Percentiles rank a stretch among this genome's conserved stretches.
These are phyloP conservation scores for Plasmodium chabaudi DNA, from an alignment of 169 alveolate species.

Conservation along the genomic window DNA sequence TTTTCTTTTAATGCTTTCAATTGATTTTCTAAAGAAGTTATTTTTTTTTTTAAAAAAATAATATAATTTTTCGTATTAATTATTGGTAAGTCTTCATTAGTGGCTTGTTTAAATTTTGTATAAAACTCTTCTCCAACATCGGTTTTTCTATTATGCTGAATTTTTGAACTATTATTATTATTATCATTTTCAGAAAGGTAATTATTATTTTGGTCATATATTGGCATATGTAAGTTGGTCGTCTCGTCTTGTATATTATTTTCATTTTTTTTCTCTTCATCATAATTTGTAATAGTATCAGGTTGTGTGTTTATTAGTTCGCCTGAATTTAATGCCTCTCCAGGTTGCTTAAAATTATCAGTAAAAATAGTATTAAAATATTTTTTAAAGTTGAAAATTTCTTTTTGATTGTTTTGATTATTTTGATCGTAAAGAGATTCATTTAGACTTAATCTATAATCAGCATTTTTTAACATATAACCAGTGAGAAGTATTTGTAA, in stretches of 20 bases:
- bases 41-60: conserved; percentile 56
- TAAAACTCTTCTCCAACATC: neutral
- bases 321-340: conserved; percentile 21
- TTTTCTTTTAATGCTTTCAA: conserved; percentile 39
- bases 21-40: conserved; percentile 59
- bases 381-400: conserved; percentile 51
- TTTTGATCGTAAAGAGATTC: conserved; percentile 76
- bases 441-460: conserved; percentile 82
- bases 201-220: neutral
- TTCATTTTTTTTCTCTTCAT: neutral
- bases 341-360: conserved; percentile 20
- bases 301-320: conserved; percentile 3
- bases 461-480: conserved; percentile 88
- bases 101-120: neutral
- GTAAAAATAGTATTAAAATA: conserved; percentile 38
- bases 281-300: neutral
- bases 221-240: neutral
- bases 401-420: conserved; percentile 21
- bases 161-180: no score
- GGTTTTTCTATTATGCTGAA: neutral
- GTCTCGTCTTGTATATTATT: neutral
- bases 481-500: conserved; percentile 87
- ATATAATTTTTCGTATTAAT: conserved; percentile 72
- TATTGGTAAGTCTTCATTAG: conserved; percentile 56
- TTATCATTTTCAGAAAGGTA: no score